These are phyloP conservation scores for Dryadomyces quercus-mongolicae DNA, from an alignment of 2,329 filamentous ascomycete genomes.

Conservation along the genomic window DNA sequence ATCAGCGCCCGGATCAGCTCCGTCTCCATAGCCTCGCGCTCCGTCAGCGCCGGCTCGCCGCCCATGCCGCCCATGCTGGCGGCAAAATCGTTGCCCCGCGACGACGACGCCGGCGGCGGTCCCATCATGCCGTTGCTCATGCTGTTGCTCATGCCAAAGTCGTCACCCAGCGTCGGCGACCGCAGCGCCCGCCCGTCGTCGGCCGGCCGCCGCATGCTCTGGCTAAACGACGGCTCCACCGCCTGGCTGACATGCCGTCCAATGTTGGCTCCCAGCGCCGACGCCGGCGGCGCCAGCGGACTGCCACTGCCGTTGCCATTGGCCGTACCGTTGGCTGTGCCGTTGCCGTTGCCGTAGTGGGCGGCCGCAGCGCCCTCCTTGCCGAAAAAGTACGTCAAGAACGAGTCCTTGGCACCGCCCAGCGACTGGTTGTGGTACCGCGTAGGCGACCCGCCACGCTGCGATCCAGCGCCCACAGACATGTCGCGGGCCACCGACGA, in stretches of 20 bases:
- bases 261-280: slow-evolving; percentile 18
- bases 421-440: slow-evolving; percentile 46
- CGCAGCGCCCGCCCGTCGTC: slow-evolving; percentile 45
- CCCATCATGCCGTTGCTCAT: background rate
- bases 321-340: background rate
- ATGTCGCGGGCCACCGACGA: slow-evolving; percentile 65
- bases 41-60: slow-evolving; percentile 78
- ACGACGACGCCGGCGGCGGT: no score
- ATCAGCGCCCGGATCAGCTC: slow-evolving; percentile 94
- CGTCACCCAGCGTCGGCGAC: slow-evolving; percentile 18
- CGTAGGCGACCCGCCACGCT: slow-evolving; percentile 50
- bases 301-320: no score
- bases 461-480: slow-evolving; percentile 55
- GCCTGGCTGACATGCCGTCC: slow-evolving; percentile 64
- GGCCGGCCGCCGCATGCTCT: slow-evolving; percentile 61
- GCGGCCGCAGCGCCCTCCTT: slow-evolving; percentile 57
- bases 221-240: slow-evolving; percentile 68
- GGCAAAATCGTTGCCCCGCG: background rate
- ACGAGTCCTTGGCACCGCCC: slow-evolving; percentile 69
- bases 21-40: slow-evolving; percentile 93
- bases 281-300: background rate
- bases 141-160: slow-evolving; percentile 2
- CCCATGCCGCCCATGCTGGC: slow-evolving; percentile 3
- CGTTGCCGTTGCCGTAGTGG: slow-evolving; percentile 10
- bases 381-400: slow-evolving; percentile 97